Base-by-base conservation (phyloP, 73 alveolate genomes). In the Stentor roeselii region DNA sequence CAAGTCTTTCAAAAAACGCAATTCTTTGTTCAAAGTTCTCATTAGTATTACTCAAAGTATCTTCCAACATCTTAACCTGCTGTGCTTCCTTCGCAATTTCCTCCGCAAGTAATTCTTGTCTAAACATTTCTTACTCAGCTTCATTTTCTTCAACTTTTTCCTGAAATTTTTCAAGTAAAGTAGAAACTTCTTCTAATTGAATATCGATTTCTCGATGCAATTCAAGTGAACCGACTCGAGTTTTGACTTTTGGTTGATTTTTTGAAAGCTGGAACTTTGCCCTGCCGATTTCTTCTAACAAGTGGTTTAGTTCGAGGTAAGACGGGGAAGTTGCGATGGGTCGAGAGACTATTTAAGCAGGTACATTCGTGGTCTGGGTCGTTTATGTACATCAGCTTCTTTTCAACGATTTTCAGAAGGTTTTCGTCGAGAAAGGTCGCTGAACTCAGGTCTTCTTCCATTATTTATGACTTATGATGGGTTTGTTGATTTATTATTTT, bases 61-160 rank as follows among this genome's bases (percentile, higher is more conserved):
- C 27, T 2, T 67, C 80, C 21, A 67, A 11, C 80, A 67, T 67
- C 41, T 67, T 40, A 67, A 67, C 37, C 37, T 67, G 80, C 27
- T n/a, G 27, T 30, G n/a, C 80, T 34, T 67, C 80, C 34, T 67
- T 67, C 21, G 21, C 27, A 21, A 67, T 67, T 11, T 67, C 80
- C 34, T 67, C 27, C 41, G 80, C 80, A 1, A 67, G 41, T 27
- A 27, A 27, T 32, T 67, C 80, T 67, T 67, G 80, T 67, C 80
- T 67, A 2, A 1, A 2, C 34, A 67, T 0, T 15, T 27, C n/a
- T 34, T 67, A 67, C 80, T 67, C 80, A n/a, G 37, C 41, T 67
- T 67, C 80, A 67, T 67, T 67, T 27, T 30, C 14, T 34, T 67
- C 80, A 2, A 67, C 80, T 67, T 67, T 67, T 67, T 67, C 80